These are phyloP conservation scores for Sporothrix pseudoabietina DNA, from an alignment of 2,329 filamentous ascomycete genomes.

Conservation along the genomic window DNA sequence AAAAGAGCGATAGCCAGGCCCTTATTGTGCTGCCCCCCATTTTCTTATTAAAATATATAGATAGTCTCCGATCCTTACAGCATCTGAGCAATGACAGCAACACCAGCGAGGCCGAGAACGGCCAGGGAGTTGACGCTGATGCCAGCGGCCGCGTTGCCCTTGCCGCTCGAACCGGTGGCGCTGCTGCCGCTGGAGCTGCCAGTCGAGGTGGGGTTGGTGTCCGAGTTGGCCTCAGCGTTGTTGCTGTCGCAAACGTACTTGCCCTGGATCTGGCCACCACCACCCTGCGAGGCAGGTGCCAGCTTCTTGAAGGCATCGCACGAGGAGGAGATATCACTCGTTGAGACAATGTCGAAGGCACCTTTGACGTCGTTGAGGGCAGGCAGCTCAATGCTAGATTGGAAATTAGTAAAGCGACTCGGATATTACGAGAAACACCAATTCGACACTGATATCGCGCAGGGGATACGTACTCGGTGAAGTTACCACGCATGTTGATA, in stretches of 20 bases:
- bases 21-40: background rate
- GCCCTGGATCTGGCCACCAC: slow-evolving; percentile 52
- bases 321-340: slow-evolving; percentile 59
- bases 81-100: slow-evolving; percentile 51
- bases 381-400: slow-evolving; percentile 68
- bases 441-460: no score
- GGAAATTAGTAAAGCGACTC: slow-evolving; percentile 22
- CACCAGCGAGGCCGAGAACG: slow-evolving; percentile 49
- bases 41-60: slow-evolving; percentile 30
- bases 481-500: slow-evolving; percentile 82
- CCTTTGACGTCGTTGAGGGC: slow-evolving; percentile 68
- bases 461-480: slow-evolving; percentile 67
- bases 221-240: slow-evolving; percentile 56
- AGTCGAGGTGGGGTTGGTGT: slow-evolving; percentile 43
- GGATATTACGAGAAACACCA: background rate
- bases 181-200: slow-evolving; percentile 37
- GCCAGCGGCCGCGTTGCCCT: slow-evolving; percentile 49
- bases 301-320: slow-evolving; percentile 58
- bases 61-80: slow-evolving; percentile 47
- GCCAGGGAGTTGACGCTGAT: slow-evolving; percentile 52
- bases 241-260: slow-evolving; percentile 54
- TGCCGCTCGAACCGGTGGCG: slow-evolving; percentile 38
- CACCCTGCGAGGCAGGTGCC: slow-evolving; percentile 43
- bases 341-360: slow-evolving; percentile 69
- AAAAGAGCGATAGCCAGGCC: slow-evolving; percentile 16